Evolutionary conservation across 768 basidiomycete species (phyloP), one percentile per base, ranked within the genome.

Genomic region (Russula abietina): DNA sequence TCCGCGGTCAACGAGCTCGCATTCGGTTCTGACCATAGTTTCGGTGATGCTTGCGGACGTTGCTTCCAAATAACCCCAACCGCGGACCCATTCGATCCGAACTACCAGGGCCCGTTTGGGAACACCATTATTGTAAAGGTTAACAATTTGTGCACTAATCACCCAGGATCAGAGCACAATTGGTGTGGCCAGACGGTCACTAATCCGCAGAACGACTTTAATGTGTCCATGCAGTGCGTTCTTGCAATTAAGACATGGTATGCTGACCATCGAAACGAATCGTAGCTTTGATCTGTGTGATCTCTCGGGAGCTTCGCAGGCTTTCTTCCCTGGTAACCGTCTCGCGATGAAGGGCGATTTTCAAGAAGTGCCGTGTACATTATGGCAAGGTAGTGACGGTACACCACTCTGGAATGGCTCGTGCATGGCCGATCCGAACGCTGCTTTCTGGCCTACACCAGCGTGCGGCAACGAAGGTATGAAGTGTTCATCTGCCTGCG

Each of bases 1-100:
- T 83, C 83, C 16, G 83, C 83, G 6, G 78, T 85, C 12, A 83
- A 76, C 70, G 82, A 84, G 71, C 76, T 84, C 22, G 73, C 83
- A 0, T 86, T 82, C 61, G 83, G 83, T 45, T 73, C 81, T 11
- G 53, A 82, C 0, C 30, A 72, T 0, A 83, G 83, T 11, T 72
- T 81, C 2, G 83, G 84, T 17, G 83, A 84, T 70, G 84, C 81
- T 14, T 86, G 83, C 64, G 84, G 83, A 16, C 80, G 83, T 41
- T 85, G 84, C 75, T 85, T 86, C 69, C 71, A 76, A 24, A 53
- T 85, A 60, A 82, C 83, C 1, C 82, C 77, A 43, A 75, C 33
- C 33, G 10, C 10, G 33, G 33, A 36, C 33, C 33, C 33, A 2
- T 36, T 36, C 3, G 11, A 12, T 36, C 33, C 11, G 33, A 36